A percentile compares a stretch with the other conserved stretches of the same genome.
Evolutionary conservation across 2,329 filamentous ascomycete species (phyloP).

Genomic region (Exophiala phaeomuriformis): DNA sequence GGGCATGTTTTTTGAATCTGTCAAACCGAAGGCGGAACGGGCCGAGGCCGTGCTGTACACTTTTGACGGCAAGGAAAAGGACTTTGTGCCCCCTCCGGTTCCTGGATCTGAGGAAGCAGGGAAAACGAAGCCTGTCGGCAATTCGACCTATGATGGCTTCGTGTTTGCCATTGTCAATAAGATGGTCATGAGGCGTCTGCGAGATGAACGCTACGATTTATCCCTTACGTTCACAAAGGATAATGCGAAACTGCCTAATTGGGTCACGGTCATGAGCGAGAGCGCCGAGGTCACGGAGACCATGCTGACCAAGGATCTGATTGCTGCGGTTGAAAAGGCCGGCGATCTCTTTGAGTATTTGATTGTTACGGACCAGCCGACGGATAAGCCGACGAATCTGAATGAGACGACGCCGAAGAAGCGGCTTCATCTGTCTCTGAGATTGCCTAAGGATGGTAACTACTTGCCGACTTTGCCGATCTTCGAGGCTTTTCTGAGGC

Average conservation of each 20-base stretch:
- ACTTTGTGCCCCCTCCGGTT: constrained; percentile 59
- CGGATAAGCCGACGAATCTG: constrained; percentile 76
- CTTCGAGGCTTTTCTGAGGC: constrained; percentile 71
- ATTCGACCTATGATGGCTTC: constrained; percentile 73
- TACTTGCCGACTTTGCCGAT: constrained; percentile 64
- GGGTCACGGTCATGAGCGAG: constrained; percentile 94
- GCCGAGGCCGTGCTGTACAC: constrained; percentile 73
- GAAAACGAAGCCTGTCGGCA: constrained; percentile 54
- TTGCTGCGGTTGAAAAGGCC: constrained; percentile 68
- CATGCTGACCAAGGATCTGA: constrained; percentile 78
- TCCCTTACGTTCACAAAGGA: constrained; percentile 93
- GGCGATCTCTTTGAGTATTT: constrained; percentile 80
- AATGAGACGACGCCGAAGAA: constrained; percentile 80
- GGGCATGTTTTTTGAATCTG: constrained; percentile 72
- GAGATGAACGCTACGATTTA: constrained; percentile 89
- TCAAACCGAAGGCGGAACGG: constrained; percentile 61
- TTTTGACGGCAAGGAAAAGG: constrained; percentile 84
- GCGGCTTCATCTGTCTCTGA: constrained; percentile 69
- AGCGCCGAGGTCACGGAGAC: constrained; percentile 87
- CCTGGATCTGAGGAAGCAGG: constrained; percentile 54
- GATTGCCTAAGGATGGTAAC: constrained; percentile 56
- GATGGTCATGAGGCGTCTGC: constrained; percentile 78
- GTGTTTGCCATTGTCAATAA: constrained; percentile 96
- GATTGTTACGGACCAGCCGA: constrained; percentile 81
- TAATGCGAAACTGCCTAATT: constrained; percentile 76